A percentile compares a stretch with the other conserved stretches of the same genome.
These are phyloP conservation scores for Leccinum subrobustum DNA, from an alignment of 1,284 basidiomycete species.

Conservation along the genomic window DNA sequence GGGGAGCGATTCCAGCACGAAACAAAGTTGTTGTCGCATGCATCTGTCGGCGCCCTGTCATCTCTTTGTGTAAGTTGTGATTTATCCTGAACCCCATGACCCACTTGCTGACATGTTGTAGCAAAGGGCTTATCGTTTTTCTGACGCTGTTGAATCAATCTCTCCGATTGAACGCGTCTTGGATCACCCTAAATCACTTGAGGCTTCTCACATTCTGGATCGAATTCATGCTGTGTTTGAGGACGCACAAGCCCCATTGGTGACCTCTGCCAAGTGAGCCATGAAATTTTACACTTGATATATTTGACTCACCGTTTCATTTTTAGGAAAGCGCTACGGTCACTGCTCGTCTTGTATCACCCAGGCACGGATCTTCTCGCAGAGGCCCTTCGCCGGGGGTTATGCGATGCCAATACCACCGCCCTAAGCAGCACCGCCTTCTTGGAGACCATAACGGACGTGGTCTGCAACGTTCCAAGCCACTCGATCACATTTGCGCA, in stretches of 20 bases:
- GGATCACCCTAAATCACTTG: constrained; percentile 55
- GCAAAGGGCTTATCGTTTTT: constrained; percentile 75
- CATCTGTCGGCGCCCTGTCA: constrained; percentile 81
- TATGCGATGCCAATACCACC: constrained; percentile 55
- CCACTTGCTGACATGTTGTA: constrained; percentile 30
- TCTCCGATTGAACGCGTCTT: constrained; percentile 57
- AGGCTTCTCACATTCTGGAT: constrained; percentile 54
- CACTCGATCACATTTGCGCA: constrained; percentile 76
- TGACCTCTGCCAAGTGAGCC: constrained; percentile 62
- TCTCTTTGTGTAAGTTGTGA: constrained; percentile 72
- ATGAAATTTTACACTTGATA: constrained; percentile 9
- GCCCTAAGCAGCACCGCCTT: constrained; percentile 47
- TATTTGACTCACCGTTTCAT: not conserved
- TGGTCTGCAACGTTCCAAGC: constrained; percentile 57
- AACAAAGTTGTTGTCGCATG: constrained; percentile 70
- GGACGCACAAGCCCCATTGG: constrained; percentile 50
- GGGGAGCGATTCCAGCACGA: constrained; percentile 75
- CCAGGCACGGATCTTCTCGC: constrained; percentile 63
- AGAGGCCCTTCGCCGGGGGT: constrained; percentile 72
- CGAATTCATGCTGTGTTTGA: constrained; percentile 67
- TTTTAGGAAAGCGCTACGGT: constrained; percentile 73
- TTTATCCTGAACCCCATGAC: not conserved
- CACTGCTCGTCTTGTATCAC: constrained; percentile 64
- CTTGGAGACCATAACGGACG: constrained; percentile 79
- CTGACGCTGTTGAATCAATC: constrained; percentile 48